Percentiles rank a stretch among this genome's conserved stretches.
phyloP scores from a whole-genome alignment of 768 basidiomycete species.

The Lyophyllum atratum region DNA sequence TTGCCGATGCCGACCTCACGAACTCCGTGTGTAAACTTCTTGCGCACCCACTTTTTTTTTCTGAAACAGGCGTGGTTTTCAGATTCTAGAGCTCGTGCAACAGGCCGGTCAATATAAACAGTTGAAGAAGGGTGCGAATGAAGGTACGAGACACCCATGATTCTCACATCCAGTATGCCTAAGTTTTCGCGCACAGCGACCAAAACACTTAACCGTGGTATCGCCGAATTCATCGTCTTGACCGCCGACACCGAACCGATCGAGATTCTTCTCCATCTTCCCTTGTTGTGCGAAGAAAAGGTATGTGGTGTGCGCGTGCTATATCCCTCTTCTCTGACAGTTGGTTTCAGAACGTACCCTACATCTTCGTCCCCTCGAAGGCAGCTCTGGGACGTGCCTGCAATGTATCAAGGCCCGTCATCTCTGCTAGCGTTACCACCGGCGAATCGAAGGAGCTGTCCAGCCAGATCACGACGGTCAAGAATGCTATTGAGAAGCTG shows the following conservation, averaged over 20 bases:
- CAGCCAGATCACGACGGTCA: constrained; percentile 87
- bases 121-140: constrained; percentile 98
- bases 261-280: constrained; percentile 96
- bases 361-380: constrained; percentile 94
- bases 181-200: constrained; percentile 59
- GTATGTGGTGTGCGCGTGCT: constrained; percentile 35
- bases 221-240: constrained; percentile 96
- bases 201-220: constrained; percentile 97
- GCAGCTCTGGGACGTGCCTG: constrained; percentile 95
- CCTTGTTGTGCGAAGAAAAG: constrained; percentile 98
- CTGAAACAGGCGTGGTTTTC: constrained; percentile 3
- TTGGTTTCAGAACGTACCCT: constrained; percentile 82
- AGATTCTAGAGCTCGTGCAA: constrained; percentile 96
- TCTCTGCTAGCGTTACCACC: constrained; percentile 94
- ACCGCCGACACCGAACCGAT: constrained; percentile 97
- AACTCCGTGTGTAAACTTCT: constrained; percentile 68
- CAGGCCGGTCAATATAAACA: constrained; percentile 98
- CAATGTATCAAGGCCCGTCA: constrained; percentile 93
- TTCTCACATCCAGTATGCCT: neutral
- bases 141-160: constrained; percentile 57
- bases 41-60: neutral
- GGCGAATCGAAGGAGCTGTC: constrained; percentile 91
- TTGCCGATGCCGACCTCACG: constrained; percentile 83
- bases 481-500: constrained; percentile 77
- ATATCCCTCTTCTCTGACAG: constrained; percentile 1